Percentiles rank a stretch among this genome's conserved stretches.
phyloP scores from a whole-genome alignment of 2,329 filamentous ascomycete species.

The Nannizziopsis arthrosporioides region DNA sequence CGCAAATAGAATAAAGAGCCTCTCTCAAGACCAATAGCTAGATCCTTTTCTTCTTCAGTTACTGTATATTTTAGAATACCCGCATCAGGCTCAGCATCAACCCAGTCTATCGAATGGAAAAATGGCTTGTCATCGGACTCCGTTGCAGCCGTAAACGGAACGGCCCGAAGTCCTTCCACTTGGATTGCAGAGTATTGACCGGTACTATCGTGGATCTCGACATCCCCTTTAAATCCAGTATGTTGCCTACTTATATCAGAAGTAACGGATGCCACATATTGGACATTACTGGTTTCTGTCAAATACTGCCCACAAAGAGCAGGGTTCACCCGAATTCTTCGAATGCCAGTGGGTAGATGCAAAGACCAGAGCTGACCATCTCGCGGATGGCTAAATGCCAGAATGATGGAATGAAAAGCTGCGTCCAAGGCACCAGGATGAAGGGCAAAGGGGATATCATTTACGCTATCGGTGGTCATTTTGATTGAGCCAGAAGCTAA shows the following conservation, averaged over 20 bases:
- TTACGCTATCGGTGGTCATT: background rate
- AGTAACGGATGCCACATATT: too few relatives aligned
- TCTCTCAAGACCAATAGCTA: too few relatives aligned
- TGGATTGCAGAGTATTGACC: background rate
- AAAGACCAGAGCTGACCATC: conserved; percentile 13
- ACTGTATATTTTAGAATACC: background rate
- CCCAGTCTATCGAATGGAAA: background rate
- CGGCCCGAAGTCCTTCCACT: background rate
- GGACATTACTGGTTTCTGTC: too few relatives aligned
- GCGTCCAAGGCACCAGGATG: conserved; percentile 17
- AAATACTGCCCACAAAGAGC: too few relatives aligned
- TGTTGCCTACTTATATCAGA: too few relatives aligned
- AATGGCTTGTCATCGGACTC: background rate
- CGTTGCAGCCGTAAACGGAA: background rate
- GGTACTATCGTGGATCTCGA: background rate
- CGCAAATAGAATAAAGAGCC: too few relatives aligned
- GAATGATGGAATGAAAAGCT: conserved; percentile 14
- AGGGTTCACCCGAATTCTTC: too few relatives aligned
- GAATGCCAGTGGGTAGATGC: conserved; percentile 10
- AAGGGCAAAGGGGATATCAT: background rate
- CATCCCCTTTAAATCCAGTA: background rate
- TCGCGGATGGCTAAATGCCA: conserved; percentile 11
- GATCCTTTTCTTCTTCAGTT: background rate
- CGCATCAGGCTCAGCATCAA: background rate
- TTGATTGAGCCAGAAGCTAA: conserved; percentile 14